A percentile compares a stretch with the other conserved stretches of the same genome.
Evolutionary conservation across 2,329 filamentous ascomycete species (phyloP).

Genomic region (Colletotrichum gloeosporioides): DNA sequence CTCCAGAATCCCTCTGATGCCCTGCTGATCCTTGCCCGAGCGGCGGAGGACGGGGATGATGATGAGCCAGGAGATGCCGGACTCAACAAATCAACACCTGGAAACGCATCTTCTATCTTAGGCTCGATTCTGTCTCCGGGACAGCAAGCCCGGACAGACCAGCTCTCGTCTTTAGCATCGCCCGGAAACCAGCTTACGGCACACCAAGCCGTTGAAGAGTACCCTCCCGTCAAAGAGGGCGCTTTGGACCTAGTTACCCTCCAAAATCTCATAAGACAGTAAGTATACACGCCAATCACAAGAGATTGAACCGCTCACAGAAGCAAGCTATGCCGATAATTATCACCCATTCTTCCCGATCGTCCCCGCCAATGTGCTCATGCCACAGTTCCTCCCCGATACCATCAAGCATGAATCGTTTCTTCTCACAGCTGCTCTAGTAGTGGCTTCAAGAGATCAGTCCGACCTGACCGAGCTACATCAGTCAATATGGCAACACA

Average conservation of each 20-base stretch:
- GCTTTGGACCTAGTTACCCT: background rate
- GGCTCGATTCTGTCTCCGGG: background rate
- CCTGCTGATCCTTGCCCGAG: constrained; percentile 8
- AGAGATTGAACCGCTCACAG: background rate
- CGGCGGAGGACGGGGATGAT: background rate
- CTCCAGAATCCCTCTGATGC: constrained; percentile 18
- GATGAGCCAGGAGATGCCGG: background rate
- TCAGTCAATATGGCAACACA: background rate
- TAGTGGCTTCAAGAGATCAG: constrained; percentile 73
- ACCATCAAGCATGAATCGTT: constrained; percentile 68
- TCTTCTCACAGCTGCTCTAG: constrained; percentile 71
- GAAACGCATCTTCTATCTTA: background rate
- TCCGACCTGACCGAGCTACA: background rate
- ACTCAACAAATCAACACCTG: background rate
- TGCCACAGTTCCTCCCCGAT: constrained; percentile 56
- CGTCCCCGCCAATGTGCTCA: constrained; percentile 60
- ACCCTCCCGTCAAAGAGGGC: background rate
- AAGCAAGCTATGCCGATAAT: constrained; percentile 61
- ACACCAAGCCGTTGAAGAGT: background rate
- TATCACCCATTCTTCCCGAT: constrained; percentile 76
- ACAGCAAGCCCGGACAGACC: background rate
- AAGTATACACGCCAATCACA: background rate
- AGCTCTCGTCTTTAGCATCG: background rate
- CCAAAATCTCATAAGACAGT: background rate
- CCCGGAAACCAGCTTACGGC: background rate